Evolutionary conservation across 352 stramenopile species (phyloP), one percentile per base, ranked within the genome.

Genomic region (Globisporangium heterothallicum): DNA sequence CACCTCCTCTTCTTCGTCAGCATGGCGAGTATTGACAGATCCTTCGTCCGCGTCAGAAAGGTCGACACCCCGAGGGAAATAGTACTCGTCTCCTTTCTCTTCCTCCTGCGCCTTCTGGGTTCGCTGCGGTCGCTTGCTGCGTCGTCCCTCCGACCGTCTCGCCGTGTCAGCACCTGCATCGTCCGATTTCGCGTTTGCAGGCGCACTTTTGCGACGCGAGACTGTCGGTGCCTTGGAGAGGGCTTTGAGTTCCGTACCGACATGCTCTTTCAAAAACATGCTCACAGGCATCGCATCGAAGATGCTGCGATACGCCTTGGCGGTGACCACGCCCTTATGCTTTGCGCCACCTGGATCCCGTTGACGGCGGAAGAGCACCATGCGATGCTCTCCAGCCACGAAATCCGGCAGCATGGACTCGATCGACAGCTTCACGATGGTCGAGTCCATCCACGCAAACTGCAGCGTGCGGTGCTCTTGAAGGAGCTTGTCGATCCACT

Each of bases 391-490:
- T 3, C 64, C 72, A 0, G 34, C 18, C 12, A 29, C 56, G 19
- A 59, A 74, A 51, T 70, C 61, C 6, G 79, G 66, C 25, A 90
- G 57, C 56, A 78, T 54, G 14, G 64, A 74, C 54, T 92, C 80
- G 30, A 92, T 71, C 47, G 78, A 86, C 13, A 91, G 64, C 66
- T 84, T 81, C 38, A 80, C 59, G 13, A 71, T 70, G 25, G 67
- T 73, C 30, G 80, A 67, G 44, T 94, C 80, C 22, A 88, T 52
- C 78, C 78, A 92, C 10, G 67, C 78, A 41, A 92, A 94, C 36
- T 66, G 64, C n/a, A 85, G 27, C 3, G 63, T 75, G 49, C 80
- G 78, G 47, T 88, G 63, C 43, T 76, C 52, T 9, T 64, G 52
- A 57, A 88, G 70, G 13, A 94, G 58, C 34, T 64, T 66, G 25